Base-by-base conservation (phyloP, 345 rosid species). In the Lepidium africanum region DNA sequence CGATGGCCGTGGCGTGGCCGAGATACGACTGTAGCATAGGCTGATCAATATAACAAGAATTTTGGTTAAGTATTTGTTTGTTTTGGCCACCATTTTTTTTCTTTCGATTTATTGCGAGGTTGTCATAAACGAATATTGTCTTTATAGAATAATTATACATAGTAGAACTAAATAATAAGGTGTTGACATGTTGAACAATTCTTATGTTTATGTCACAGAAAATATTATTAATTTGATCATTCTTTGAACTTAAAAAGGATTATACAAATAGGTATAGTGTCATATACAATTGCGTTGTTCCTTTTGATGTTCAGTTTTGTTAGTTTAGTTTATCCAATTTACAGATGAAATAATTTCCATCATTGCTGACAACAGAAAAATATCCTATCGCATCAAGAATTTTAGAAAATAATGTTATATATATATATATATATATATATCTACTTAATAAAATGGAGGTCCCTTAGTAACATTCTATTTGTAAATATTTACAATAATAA, bases 131-230 rank as follows among this genome's bases (percentile, higher is more conserved):
- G 10, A 57, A 65, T 33, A 45, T 21, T 50, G 65, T 52, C 10
- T 48, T 72, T 30, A 48, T 53, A 40, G 50, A 21, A 47, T 9
- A 54, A 1, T 46, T 46, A 55, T 27, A 25, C 17, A 21, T 60
- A 51, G 33, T n/a, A 19, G 38, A 63, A 39, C 45, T 17, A 56
- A 17, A 38, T 17, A 56, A 38, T 43, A n/a, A 56, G 45, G 42
- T 40, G 60, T 57, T 65, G 60, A 72, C 60, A 73, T 36, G 64
- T 48, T 65, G 65, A 72, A 30, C 37, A 65, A 14, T 47, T 64
- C 63, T 56, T 27, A 30, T 72, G 70, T 63, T 47, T 27, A 43
- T 57, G 59, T 65, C 63, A 40, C 46, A 39, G 47, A 30, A 47
- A 33, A 27, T 38, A 72, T 45, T 52, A n/a, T n/a, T n/a, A n/a